These are phyloP conservation scores for Nakazawaea ishiwadae DNA, from an alignment of 805 yeast genomes.

Conservation along the genomic window DNA sequence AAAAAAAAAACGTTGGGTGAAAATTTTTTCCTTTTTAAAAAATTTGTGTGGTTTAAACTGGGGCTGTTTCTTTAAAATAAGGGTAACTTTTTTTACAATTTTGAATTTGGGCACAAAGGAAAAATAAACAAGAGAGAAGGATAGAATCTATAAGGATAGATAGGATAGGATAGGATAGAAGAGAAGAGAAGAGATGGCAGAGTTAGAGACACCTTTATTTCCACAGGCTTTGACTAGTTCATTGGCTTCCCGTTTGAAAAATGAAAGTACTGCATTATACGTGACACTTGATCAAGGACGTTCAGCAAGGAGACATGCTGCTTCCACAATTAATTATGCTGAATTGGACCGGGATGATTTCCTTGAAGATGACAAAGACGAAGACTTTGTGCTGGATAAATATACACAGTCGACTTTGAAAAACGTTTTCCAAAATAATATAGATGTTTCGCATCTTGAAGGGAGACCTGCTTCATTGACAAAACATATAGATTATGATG, in stretches of 20 bases:
- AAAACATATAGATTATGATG: slow-evolving; percentile 28
- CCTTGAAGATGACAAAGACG: slow-evolving; percentile 21
- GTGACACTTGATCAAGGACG: slow-evolving; percentile 74
- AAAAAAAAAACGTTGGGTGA: too few species aligned
- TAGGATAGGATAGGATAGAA: neutral
- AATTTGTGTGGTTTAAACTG: too few species aligned
- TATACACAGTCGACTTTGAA: slow-evolving; percentile 13
- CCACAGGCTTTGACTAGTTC: slow-evolving; percentile 85
- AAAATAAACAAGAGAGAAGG: neutral
- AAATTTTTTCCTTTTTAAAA: too few species aligned
- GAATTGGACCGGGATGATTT: slow-evolving; percentile 69
- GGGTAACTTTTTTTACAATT: too few species aligned
- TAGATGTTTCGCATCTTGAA: slow-evolving; percentile 25
- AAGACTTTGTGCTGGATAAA: slow-evolving; percentile 20
- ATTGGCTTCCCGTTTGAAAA: slow-evolving; percentile 64
- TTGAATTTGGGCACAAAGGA: too few species aligned
- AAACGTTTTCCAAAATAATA: slow-evolving; percentile 19
- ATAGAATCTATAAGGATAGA: neutral
- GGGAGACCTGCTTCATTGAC: slow-evolving; percentile 37
- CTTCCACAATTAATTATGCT: slow-evolving; percentile 73
- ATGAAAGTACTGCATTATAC: slow-evolving; percentile 68
- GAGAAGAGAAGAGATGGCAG: slow-evolving; percentile 1
- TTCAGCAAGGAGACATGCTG: slow-evolving; percentile 65
- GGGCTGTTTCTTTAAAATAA: too few species aligned
- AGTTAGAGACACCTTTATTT: slow-evolving; percentile 25